phyloP scores from a whole-genome alignment of 2,329 filamentous ascomycete species.

The Lecanicillium sp. region DNA sequence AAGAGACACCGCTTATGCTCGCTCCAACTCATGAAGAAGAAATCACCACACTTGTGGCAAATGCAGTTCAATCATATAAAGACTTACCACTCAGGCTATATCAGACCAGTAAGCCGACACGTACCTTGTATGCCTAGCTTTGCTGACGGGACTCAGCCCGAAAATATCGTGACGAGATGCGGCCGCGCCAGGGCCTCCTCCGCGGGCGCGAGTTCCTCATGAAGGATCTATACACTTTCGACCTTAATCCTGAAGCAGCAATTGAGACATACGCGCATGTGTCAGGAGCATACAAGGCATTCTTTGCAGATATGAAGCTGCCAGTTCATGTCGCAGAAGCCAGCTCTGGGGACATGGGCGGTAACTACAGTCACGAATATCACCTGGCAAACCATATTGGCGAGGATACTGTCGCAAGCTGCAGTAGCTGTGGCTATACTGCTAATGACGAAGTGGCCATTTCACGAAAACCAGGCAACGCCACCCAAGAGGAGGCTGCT shows the following conservation, averaged over 20 bases:
- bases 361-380: slow-evolving; percentile 88
- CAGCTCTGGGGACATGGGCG: slow-evolving; percentile 94
- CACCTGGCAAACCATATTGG: slow-evolving; percentile 73
- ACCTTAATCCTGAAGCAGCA: slow-evolving; percentile 58
- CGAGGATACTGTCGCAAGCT: slow-evolving; percentile 78
- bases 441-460: slow-evolving; percentile 82
- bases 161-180: slow-evolving; percentile 89
- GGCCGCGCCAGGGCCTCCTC: slow-evolving; percentile 80
- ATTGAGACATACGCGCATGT: slow-evolving; percentile 74
- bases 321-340: slow-evolving; percentile 81
- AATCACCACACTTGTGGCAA: slow-evolving; percentile 73
- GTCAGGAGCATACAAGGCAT: slow-evolving; percentile 59
- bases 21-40: slow-evolving; percentile 96
- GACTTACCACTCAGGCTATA: slow-evolving; percentile 81
- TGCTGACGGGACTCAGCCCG: slow-evolving; percentile 45
- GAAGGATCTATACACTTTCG: slow-evolving; percentile 98
- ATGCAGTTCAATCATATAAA: slow-evolving; percentile 71
- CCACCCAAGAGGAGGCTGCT: too few relatives aligned
- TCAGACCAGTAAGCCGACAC: slow-evolving; percentile 60
- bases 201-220: slow-evolving; percentile 89
- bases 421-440: slow-evolving; percentile 62
- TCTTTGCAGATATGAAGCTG: slow-evolving; percentile 77
- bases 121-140: too few relatives aligned
- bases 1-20: slow-evolving; percentile 64
- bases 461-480: slow-evolving; percentile 12